Evolutionary conservation across 805 yeast genomes (phyloP).

Genomic region (Myxozyma nipponensis): DNA sequence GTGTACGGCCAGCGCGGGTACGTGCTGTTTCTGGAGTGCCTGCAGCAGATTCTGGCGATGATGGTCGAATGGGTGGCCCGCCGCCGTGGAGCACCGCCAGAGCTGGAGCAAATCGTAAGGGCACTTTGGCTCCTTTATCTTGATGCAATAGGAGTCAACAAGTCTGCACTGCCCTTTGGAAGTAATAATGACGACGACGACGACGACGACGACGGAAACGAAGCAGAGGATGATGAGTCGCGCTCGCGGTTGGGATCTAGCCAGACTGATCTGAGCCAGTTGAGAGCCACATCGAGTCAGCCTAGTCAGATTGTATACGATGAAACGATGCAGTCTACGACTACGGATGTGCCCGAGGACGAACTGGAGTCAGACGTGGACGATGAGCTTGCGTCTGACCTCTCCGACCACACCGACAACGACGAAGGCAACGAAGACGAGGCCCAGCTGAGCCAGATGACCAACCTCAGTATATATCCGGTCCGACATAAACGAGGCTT

Average conservation of each 20-base stretch:
- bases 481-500: background rate
- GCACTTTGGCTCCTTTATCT: slow-evolving; percentile 22
- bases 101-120: slow-evolving; percentile 26
- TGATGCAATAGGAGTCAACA: slow-evolving; percentile 20
- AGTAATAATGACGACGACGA: background rate
- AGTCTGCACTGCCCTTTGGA: background rate
- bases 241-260: background rate
- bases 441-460: background rate
- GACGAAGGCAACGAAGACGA: background rate
- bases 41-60: slow-evolving; percentile 49
- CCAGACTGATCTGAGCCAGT: background rate
- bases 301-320: background rate
- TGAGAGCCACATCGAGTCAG: background rate
- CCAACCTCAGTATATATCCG: background rate
- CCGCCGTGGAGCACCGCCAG: slow-evolving; percentile 30
- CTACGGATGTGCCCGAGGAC: background rate
- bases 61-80: slow-evolving; percentile 46
- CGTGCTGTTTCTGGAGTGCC: slow-evolving; percentile 43
- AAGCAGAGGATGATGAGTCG: background rate
- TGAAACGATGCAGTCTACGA: background rate
- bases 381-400: background rate
- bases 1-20: slow-evolving; percentile 49
- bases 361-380: background rate
- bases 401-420: slow-evolving; percentile 1
- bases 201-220: background rate